Base-by-base conservation (phyloP, 1,284 basidiomycete species). In the Cerioporus squamosus region DNA sequence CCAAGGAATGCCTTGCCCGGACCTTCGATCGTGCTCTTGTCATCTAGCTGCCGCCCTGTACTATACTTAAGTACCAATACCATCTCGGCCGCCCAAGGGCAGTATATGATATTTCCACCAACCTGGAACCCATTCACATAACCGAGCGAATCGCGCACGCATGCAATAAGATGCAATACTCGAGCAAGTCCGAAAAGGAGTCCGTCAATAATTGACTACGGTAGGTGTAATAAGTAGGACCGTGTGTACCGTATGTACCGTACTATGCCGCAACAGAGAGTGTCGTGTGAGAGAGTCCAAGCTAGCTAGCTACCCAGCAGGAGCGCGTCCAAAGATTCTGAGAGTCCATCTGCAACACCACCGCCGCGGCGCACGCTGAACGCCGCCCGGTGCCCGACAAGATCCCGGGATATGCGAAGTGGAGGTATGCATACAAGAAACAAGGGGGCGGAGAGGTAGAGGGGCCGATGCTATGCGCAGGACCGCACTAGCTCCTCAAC, bases 201-300 rank as follows among this genome's bases (percentile, higher is more conserved):
- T 47, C 45, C 45, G 18, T 47, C 45, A 39, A 38, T 49, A 49
- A 36, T 23, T 48, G 31, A 38, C 47, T 49, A 49, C 33, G 47
- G 33, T 39, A 39, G 47, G 33, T 49, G 23, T 18, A 49, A 38
- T 38, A 49, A 38, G 36, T 38, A 38, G 33, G n/a, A 17, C 20
- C 47, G 33, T 23, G 22, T 49, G 36, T 38, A 49, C 47, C 47
- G 33, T 48, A 48, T 23, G 20, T 47, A 36, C 29, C 29, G 17
- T 46, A 46, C 45, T 46, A 46, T 46, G 26, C n/a, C 36, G 23
- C 47, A 38, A 49, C n/a, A 18, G 46, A 38, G 36, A 6, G 47
- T 38, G 12, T 36, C 33, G 33, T 3, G 33, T 36, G 47, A 33
- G 47, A 39, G 20, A 49, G 47, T 48, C 47, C 47, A 36, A 48